Evolutionary conservation across 345 rosid species (phyloP), one percentile per base, ranked within the genome.

Genomic region (Arabidopsis suecica): DNA sequence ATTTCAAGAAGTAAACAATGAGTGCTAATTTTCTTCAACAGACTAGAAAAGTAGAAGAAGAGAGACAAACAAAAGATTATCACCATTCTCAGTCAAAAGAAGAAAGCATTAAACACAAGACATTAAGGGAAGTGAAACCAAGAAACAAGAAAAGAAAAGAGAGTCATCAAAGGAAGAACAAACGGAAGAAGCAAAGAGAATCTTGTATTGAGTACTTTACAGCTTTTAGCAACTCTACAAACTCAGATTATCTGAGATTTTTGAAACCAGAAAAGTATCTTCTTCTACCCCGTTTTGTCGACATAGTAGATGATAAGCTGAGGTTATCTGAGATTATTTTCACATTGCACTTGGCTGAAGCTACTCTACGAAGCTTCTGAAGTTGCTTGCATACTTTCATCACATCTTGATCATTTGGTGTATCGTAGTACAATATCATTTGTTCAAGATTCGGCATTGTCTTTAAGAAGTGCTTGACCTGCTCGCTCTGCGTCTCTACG

Each of bases 11-110:
- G 30, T 28, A 28, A 54, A 54, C 28, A n/a, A 25, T 12, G 36
- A 28, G 36, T 28, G 20, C n/a, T 54, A 53, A 53, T 53, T 25
- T 11, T 25, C 34, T 53, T 53, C 36, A 53, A 12, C n/a, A 53
- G 1, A 11, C n/a, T 2, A 53, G 16, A 25, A 5, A 20, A 20
- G 22, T 20, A 20, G 22, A 20, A 20, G 34, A 53, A 5, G 34
- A 53, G 4, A 51, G 36, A 13, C 20, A 41, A 62, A n/a, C 25
- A 84, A 64, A 61, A 81, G 78, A 60, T 68, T 57, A 84, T 84
- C 90, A 60, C 14, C 16, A 60, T 38, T 60, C 11, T 60, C 32
- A 22, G 10, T 20, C 30, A 20, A 22, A 54, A 57, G 22, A 45
- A 60, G 8, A 60, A 37, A 6, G 30, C 30, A 28, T 28, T 20